Base-by-base conservation (phyloP, 768 basidiomycete genomes). In the Amanita subjunquillea region DNA sequence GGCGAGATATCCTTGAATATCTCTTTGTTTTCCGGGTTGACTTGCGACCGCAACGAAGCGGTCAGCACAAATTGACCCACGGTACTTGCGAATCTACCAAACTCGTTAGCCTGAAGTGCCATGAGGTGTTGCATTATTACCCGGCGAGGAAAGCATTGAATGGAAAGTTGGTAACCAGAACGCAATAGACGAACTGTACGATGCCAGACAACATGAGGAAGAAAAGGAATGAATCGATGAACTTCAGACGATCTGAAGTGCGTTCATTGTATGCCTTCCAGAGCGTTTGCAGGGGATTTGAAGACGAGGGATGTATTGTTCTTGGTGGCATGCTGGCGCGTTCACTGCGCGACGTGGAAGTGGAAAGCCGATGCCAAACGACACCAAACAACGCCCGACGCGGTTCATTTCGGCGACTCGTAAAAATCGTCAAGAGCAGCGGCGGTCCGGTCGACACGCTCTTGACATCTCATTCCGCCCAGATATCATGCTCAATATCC, bases 141-240 rank as follows among this genome's bases (percentile, higher is more conserved):
- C 92, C 94, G 57, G 92, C 85, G 59, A 97, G 69, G 71, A 99
- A 99, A 37, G 96, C 92, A 60, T 99, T 97, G 76, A 94, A 97
- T 22, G 96, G 96, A 69, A 83, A 98, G 71, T 83, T 87, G 54
- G 92, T 92, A 56, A 99, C 76, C 58, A 91, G 74, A 29, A 95
- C 69, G 71, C 95, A 92, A 72, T 98, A 98, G 8, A 78, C 70
- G 70, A 99, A 97, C 66, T 97, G 94, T 42, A 82, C 64, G 54
- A 94, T 76, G 60, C 96, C 96, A 2, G 89, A 88, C 43, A 95
- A 75, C 73, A 97, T 83, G 61, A 95, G 77, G 76, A 95, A 96
- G 55, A 88, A 69, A 57, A 98, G 77, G 75, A 97, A 97, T 6
- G 82, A 70, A 72, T 99, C 96, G 64, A 98, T 83, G 69, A 94